phyloP scores from a whole-genome alignment of 148 eudicot species.

The Rhododendron kiyosumense region DNA sequence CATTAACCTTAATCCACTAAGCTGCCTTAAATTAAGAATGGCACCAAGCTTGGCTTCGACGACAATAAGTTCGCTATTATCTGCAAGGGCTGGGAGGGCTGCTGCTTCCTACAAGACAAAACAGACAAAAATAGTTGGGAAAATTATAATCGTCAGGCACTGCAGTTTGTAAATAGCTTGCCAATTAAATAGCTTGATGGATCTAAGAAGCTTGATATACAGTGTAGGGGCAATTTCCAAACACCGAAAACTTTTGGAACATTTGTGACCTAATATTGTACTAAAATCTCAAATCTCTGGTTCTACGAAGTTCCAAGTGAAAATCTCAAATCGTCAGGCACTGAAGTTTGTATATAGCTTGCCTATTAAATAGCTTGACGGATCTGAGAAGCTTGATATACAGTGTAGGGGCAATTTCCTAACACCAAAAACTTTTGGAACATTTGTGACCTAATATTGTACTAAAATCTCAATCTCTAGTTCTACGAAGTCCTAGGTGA shows the following conservation, averaged over 20 bases:
- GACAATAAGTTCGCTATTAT: too few species aligned
- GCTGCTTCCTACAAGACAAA: conserved; percentile 49
- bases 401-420: too few species aligned
- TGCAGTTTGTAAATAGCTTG: not conserved
- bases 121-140: not conserved
- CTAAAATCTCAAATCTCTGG: not conserved
- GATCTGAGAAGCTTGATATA: too few species aligned
- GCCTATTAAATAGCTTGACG: too few species aligned
- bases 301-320: not conserved
- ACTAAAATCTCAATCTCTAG: not conserved
- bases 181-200: too few species aligned
- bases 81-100: conserved; percentile 39
- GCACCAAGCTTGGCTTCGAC: conserved; percentile 83
- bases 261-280: not conserved
- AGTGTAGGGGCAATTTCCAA: too few species aligned
- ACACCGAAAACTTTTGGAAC: not conserved
- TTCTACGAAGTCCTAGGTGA: not conserved
- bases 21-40: conserved; percentile 53
- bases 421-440: too few species aligned
- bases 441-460: not conserved
- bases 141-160: not conserved
- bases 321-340: not conserved
- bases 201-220: too few species aligned
- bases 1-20: conserved; percentile 50
- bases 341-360: too few species aligned